phyloP scores from a whole-genome alignment of 495 filamentous ascomycete genomes.

The Parmelia sp. region DNA sequence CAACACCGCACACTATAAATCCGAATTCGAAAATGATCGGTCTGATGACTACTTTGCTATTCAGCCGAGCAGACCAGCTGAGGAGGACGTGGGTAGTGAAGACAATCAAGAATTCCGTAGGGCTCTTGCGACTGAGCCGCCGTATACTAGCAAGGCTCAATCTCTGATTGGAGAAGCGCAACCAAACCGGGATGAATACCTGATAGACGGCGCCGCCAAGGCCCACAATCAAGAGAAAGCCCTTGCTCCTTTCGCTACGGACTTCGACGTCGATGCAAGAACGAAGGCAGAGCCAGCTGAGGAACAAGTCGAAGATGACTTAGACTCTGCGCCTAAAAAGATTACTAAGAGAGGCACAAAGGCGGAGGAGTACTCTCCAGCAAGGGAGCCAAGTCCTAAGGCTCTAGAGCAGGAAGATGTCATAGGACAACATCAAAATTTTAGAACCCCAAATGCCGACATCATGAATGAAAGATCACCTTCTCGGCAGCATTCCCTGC shows the following conservation, averaged over 20 bases:
- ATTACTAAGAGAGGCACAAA: constrained; percentile 52
- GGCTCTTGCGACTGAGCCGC: neutral
- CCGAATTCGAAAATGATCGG: neutral
- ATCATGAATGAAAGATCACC: neutral
- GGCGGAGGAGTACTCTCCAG: constrained; percentile 13
- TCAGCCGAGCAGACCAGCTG: constrained; percentile 13
- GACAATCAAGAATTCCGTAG: neutral
- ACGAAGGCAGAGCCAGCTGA: neutral
- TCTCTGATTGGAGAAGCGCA: neutral
- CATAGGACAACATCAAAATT: neutral
- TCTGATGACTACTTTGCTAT: constrained; percentile 21
- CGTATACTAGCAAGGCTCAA: neutral
- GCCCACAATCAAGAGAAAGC: neutral
- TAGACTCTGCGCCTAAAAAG: constrained; percentile 1
- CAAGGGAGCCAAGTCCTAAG: neutral
- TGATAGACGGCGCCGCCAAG: neutral
- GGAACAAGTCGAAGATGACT: neutral
- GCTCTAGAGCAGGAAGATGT: neutral
- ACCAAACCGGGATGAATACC: neutral
- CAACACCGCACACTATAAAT: neutral
- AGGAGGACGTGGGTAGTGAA: constrained; percentile 16
- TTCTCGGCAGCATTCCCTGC: constrained; percentile 10
- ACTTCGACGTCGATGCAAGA: neutral
- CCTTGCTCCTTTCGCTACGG: neutral
- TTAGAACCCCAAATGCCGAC: constrained; percentile 1